phyloP scores from a whole-genome alignment of 176 grass and related monocot species.

The Oryza brachyantha region DNA sequence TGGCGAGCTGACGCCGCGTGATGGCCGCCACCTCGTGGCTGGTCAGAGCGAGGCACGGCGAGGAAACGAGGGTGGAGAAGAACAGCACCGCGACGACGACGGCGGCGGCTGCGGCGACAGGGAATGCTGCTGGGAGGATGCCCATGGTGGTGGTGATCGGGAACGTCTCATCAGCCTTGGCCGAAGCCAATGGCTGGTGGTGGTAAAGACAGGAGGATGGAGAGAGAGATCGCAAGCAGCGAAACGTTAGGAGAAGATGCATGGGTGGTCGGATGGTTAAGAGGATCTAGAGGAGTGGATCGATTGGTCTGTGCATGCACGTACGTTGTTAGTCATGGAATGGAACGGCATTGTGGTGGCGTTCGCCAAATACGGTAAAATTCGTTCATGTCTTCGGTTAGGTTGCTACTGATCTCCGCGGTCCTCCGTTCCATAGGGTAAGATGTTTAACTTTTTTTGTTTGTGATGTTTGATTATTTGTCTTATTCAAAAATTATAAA shows the following conservation, averaged over 20 bases:
- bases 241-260: background rate
- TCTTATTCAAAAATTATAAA: too few species aligned
- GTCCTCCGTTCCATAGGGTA: too few species aligned
- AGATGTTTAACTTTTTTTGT: too few species aligned
- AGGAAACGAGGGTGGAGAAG: background rate
- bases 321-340: too few species aligned
- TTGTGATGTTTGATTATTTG: too few species aligned
- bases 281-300: background rate
- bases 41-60: background rate
- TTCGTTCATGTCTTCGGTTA: too few species aligned
- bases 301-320: too few species aligned
- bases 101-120: background rate
- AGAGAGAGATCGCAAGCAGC: background rate
- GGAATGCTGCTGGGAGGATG: background rate
- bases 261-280: background rate
- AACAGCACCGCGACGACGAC: background rate
- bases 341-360: too few species aligned
- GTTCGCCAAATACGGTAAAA: too few species aligned
- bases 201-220: background rate
- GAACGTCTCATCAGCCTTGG: constrained; percentile 3
- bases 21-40: background rate
- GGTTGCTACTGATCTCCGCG: too few species aligned
- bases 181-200: constrained; percentile 1
- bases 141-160: constrained; percentile 10
- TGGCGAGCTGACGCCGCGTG: background rate